phyloP scores from a whole-genome alignment of 2,329 filamentous ascomycete genomes.

The Xylaria sp. region DNA sequence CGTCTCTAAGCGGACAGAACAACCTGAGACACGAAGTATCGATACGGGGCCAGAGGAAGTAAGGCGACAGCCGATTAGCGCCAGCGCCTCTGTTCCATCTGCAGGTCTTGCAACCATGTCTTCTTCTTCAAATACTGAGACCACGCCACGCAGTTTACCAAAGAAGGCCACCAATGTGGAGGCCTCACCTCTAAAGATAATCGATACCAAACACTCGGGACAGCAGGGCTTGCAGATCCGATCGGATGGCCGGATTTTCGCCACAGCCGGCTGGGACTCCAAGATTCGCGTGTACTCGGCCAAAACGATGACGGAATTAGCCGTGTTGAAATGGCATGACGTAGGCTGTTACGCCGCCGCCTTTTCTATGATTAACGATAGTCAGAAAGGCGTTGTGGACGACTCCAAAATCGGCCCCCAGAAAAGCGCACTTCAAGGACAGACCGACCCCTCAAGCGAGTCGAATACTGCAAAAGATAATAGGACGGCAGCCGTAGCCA shows the following conservation, averaged over 20 bases:
- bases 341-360: conserved; percentile 85
- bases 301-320: conserved; percentile 85
- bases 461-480: conserved; percentile 22
- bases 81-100: conserved; percentile 18
- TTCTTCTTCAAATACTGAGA: conserved; percentile 31
- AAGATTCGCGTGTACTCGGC: conserved; percentile 82
- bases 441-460: background rate
- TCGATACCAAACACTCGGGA: conserved; percentile 88
- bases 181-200: conserved; percentile 65
- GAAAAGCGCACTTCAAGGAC: conserved; percentile 27
- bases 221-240: conserved; percentile 85
- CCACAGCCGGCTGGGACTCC: conserved; percentile 93
- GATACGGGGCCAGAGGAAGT: background rate
- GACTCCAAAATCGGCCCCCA: conserved; percentile 15
- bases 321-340: conserved; percentile 94
- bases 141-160: conserved; percentile 28
- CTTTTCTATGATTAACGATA: conserved; percentile 66
- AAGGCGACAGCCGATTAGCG: conserved; percentile 1
- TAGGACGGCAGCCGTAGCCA: conserved; percentile 40
- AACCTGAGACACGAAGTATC: background rate
- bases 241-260: conserved; percentile 83
- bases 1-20: conserved; percentile 12
- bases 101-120: conserved; percentile 39
- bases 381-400: conserved; percentile 23
- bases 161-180: conserved; percentile 36